These are phyloP conservation scores for Aureobasidium namibiae DNA, from an alignment of 2,329 filamentous ascomycete species.

Conservation along the genomic window DNA sequence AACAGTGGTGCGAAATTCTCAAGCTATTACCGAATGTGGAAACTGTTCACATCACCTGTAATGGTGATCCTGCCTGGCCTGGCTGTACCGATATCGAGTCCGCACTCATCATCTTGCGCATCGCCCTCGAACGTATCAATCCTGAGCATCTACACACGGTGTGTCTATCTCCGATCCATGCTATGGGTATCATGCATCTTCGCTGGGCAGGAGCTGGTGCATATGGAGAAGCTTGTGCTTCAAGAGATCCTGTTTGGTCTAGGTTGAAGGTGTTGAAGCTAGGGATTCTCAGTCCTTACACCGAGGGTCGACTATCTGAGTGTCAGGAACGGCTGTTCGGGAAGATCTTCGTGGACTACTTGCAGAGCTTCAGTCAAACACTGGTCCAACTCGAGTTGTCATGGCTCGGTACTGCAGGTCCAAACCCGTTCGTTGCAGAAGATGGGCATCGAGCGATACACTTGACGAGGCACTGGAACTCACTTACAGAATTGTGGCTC, in stretches of 20 bases:
- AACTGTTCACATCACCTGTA: constrained; percentile 19
- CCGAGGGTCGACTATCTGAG: constrained; percentile 14
- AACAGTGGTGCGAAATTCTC: constrained; percentile 19
- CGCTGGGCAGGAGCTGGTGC: constrained; percentile 24
- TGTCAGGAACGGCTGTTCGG: constrained; percentile 22
- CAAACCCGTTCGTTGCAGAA: constrained; percentile 20
- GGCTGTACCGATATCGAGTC: constrained; percentile 22
- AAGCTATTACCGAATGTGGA: constrained; percentile 15
- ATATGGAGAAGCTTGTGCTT: constrained; percentile 16
- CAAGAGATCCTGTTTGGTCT: constrained; percentile 18
- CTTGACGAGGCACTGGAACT: background rate
- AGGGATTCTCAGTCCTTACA: constrained; percentile 21
- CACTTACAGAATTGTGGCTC: background rate
- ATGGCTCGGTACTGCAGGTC: constrained; percentile 23
- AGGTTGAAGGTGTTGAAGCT: constrained; percentile 22
- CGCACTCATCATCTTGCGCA: constrained; percentile 21
- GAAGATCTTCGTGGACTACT: constrained; percentile 24
- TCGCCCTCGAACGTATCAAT: constrained; percentile 20
- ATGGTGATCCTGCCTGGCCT: constrained; percentile 24
- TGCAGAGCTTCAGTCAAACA: constrained; percentile 23
- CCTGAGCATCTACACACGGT: constrained; percentile 19
- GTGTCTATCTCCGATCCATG: constrained; percentile 21
- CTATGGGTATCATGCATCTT: constrained; percentile 26
- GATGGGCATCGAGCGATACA: background rate
- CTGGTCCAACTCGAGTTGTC: constrained; percentile 22